Base-by-base conservation (phyloP, 2,329 filamentous ascomycete genomes). In the Escovopsis weberi region DNA sequence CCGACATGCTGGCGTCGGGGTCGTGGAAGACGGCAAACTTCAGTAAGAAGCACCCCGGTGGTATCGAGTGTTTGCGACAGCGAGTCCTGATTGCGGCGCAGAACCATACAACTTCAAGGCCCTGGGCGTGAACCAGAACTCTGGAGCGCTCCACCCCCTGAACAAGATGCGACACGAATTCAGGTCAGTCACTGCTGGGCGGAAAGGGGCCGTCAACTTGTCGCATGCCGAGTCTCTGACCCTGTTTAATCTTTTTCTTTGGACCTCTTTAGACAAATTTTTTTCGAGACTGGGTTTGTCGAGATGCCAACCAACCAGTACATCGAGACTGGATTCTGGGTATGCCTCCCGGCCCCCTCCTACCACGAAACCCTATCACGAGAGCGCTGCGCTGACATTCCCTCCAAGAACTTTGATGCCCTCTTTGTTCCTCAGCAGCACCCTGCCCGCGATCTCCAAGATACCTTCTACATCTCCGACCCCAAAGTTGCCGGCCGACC, bases 211-310 rank as follows among this genome's bases (percentile, higher is more conserved):
- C 8, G 11, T 19, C 12, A 6, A 7, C 11, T 1, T 3, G 26
- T 12, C 12, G 12, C 26, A 5, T 34, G 18, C 39, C 11, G 4
- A 19, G 6, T 19, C 12, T 6, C 38, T 33, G 30, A 39, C n/a
- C 33, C n/a, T 23, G 10, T 15, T 15, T 15, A 15, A 15, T 36
- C 12, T 36, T 12, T 4, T 35, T 15, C 3, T n/a, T 15, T 15
- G 15, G 12, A 4, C 15, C 23, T 32, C 18, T 37, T 6, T 28
- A 47, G 46, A 45, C 84, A 91, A 59, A 95, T 98, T 59, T 98
- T 98, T 78, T 96, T 98, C 66, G 87, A 94, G 61, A 94, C 94
- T 80, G 91, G 89, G 42, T 98, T 96, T 68, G 81, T 89, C 56
- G 91, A 98, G 70, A 96, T 98, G 91, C 85, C 88, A 12, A 95